phyloP scores from a whole-genome alignment of 2,329 filamentous ascomycete genomes.

The Colletotrichum sp. region DNA sequence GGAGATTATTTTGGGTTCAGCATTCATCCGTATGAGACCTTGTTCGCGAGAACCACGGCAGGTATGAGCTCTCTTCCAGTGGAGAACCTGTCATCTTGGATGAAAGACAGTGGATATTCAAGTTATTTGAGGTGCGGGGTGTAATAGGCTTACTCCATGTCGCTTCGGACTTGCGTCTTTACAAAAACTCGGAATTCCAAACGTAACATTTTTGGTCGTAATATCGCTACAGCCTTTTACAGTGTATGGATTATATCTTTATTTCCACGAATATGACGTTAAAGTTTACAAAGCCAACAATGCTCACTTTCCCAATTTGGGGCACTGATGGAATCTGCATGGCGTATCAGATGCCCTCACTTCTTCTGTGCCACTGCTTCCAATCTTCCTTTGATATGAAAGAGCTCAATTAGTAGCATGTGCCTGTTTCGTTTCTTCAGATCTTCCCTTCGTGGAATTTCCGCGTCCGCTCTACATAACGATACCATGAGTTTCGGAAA shows the following conservation, averaged over 20 bases:
- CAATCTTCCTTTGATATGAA: no score
- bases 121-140: not conserved
- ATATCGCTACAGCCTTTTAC: not conserved
- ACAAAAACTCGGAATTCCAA: not conserved
- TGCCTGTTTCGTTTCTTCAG: not conserved
- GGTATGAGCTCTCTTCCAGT: conserved; percentile 25
- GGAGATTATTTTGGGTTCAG: conserved; percentile 34
- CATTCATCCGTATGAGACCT: conserved; percentile 40
- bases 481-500: rapidly evolving
- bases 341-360: no score
- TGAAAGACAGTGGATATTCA: not conserved
- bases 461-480: not conserved
- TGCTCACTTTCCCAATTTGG: no score
- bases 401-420: no score
- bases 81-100: not conserved
- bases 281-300: no score
- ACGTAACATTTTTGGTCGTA: not conserved
- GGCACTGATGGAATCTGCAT: no score
- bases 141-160: not conserved
- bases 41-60: conserved; percentile 38
- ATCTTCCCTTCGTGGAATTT: not conserved
- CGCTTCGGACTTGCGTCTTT: not conserved
- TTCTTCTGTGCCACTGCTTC: no score
- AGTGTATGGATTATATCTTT: not conserved
- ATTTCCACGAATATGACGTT: not conserved